A percentile compares a stretch with the other conserved stretches of the same genome.
Evolutionary conservation across 2,329 filamentous ascomycete species (phyloP).

Genomic region (Paracoccidioides lutzii): DNA sequence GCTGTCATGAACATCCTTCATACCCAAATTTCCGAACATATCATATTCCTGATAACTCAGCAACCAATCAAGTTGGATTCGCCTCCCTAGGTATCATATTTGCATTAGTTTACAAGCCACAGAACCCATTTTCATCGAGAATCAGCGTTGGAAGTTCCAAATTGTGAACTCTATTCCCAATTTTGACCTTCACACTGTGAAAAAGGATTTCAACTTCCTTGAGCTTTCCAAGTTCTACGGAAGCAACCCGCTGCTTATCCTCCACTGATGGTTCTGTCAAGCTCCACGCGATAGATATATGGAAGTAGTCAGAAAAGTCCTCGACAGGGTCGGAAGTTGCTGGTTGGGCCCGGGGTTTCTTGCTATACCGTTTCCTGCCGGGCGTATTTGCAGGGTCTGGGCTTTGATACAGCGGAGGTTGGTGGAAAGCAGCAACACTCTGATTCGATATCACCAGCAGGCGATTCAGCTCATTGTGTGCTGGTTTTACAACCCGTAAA

Average conservation of each 20-base stretch:
- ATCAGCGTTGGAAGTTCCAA: slow-evolving; percentile 15
- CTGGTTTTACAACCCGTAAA: slow-evolving; percentile 43
- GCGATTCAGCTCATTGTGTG: slow-evolving; percentile 43
- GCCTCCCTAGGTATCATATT: not conserved
- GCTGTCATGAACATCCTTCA: not conserved
- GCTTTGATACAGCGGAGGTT: slow-evolving; percentile 56
- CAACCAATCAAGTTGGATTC: not conserved
- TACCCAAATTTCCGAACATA: not conserved
- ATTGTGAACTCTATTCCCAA: slow-evolving; percentile 52
- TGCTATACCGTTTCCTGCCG: slow-evolving; percentile 4
- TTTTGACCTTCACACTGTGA: slow-evolving; percentile 56
- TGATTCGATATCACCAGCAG: slow-evolving; percentile 58
- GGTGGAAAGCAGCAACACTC: slow-evolving; percentile 45
- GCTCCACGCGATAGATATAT: slow-evolving; percentile 83
- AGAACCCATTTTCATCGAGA: slow-evolving; percentile 8
- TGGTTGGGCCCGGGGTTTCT: not conserved
- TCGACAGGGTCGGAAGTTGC: not conserved
- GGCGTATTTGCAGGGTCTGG: slow-evolving; percentile 12
- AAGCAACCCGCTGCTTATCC: slow-evolving; percentile 21
- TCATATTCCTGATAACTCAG: not conserved
- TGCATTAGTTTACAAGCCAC: slow-evolving; percentile 6
- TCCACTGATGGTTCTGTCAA: slow-evolving; percentile 42
- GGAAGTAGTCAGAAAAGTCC: slow-evolving; percentile 52
- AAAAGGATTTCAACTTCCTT: slow-evolving; percentile 41
- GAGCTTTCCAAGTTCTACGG: slow-evolving; percentile 20